These are phyloP conservation scores for Nicotiana otophora DNA, from an alignment of 257 asterid species.

Conservation along the genomic window DNA sequence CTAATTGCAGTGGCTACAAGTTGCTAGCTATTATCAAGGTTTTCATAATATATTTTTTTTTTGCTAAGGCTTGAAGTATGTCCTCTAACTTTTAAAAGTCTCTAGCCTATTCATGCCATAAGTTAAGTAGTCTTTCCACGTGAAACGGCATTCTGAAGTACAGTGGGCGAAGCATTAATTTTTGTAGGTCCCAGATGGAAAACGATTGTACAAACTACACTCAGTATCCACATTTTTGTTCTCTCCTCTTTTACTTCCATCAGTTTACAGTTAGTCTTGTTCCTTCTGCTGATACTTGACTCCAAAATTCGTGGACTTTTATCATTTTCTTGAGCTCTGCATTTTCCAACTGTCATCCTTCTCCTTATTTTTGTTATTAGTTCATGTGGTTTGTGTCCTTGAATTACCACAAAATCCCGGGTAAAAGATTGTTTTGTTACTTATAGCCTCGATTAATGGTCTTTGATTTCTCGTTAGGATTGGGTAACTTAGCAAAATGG, in stretches of 20 bases:
- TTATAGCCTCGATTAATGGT: background rate
- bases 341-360: background rate
- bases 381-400: background rate
- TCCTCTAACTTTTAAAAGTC: background rate
- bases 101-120: background rate
- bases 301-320: background rate
- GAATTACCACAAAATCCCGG: background rate
- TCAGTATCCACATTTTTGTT: background rate
- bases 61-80: background rate
- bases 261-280: background rate
- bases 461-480: background rate
- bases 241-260: background rate
- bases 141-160: background rate
- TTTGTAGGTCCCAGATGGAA: slow-evolving; percentile 1
- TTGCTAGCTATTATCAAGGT: background rate
- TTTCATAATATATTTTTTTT: background rate
- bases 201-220: background rate
- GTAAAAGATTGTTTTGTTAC: background rate
- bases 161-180: background rate
- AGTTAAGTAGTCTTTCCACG: background rate
- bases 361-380: background rate
- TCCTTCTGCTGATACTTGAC: background rate
- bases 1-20: background rate
- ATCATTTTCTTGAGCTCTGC: background rate
- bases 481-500: background rate